Conservation (phyloP, 2,329 filamentous ascomycete species). For the Monosporascus sp. region DNA sequence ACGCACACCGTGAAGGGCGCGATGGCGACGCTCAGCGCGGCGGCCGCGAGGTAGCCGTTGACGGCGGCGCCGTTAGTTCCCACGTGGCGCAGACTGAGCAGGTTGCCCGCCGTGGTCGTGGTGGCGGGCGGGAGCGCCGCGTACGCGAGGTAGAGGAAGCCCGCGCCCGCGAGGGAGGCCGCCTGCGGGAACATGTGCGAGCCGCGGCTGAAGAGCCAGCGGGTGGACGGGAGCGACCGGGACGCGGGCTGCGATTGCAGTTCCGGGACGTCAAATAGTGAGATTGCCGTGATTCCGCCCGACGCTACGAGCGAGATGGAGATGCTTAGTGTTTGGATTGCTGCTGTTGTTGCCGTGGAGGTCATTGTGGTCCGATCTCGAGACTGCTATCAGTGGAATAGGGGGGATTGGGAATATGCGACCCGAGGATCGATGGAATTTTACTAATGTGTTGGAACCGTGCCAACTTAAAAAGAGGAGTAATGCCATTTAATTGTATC, state of each 20-base stretch:
- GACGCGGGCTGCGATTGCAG: slow-evolving; percentile 30
- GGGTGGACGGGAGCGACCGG: slow-evolving; percentile 27
- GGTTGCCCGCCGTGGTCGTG: no score
- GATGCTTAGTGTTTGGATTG: no score
- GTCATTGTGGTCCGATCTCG: no score
- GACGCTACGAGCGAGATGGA: slow-evolving; percentile 1
- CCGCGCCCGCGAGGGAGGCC: slow-evolving; percentile 20
- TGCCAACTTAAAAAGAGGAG: no score
- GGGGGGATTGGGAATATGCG: no score
- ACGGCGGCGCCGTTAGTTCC: not conserved
- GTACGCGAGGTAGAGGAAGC: slow-evolving; percentile 25
- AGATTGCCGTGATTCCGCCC: slow-evolving; percentile 28
- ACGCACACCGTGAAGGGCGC: not conserved
- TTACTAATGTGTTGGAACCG: no score
- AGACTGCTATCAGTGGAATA: no score
- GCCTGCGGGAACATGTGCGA: slow-evolving; percentile 28
- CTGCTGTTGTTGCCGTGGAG: no score
- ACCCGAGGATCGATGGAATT: no score
- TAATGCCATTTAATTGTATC: no score
- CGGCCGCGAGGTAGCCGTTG: slow-evolving; percentile 4
- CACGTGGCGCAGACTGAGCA: no score
- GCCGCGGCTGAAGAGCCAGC: slow-evolving; percentile 32
- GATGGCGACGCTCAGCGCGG: slow-evolving; percentile 1
- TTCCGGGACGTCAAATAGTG: slow-evolving; percentile 26
- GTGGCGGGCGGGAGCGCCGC: no score